Percentiles rank a stretch among this genome's conserved stretches.
phyloP scores from a whole-genome alignment of 306 rosid species.

The Castanospermum australe region DNA sequence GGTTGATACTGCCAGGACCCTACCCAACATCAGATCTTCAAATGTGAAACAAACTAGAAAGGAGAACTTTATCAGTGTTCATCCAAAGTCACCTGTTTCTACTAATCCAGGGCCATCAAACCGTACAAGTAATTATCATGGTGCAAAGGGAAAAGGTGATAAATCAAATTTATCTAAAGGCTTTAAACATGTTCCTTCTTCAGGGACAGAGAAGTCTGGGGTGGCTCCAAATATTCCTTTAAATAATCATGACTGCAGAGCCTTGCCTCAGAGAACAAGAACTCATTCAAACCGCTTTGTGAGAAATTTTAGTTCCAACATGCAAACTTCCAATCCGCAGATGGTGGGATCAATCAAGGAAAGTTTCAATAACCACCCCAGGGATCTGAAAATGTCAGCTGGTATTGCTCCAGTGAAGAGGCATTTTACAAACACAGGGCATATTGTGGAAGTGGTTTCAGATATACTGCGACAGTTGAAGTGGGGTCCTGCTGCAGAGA shows the following conservation, averaged over 20 bases:
- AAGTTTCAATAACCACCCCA: conserved; percentile 46
- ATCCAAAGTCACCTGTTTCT: conserved; percentile 55
- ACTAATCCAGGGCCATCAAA: conserved; percentile 42
- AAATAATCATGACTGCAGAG: conserved; percentile 41
- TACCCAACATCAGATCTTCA: conserved; percentile 53
- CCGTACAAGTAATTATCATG: conserved; percentile 42
- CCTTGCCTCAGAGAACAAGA: conserved; percentile 54
- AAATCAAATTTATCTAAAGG: conserved; percentile 44
- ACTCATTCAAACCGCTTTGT: conserved; percentile 39
- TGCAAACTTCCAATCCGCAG: conserved; percentile 42
- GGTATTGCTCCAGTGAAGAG: conserved; percentile 41
- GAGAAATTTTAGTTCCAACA: conserved; percentile 46
- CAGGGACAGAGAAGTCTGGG: conserved; percentile 44
- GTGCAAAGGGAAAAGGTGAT: conserved; percentile 52
- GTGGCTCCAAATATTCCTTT: conserved; percentile 32
- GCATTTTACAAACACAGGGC: conserved; percentile 42
- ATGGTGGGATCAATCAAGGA: conserved; percentile 29
- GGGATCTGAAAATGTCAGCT: conserved; percentile 48
- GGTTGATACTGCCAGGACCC: conserved; percentile 64
- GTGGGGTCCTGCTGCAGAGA: conserved; percentile 79
- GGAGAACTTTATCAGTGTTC: conserved; percentile 54
- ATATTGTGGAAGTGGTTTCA: conserved; percentile 56
- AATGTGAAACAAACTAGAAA: conserved; percentile 62
- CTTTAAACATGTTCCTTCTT: conserved; percentile 48
- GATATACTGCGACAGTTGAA: conserved; percentile 56